Evolutionary conservation across 1,139 yeast species (phyloP).

Genomic region (Kodamaea sp.): DNA sequence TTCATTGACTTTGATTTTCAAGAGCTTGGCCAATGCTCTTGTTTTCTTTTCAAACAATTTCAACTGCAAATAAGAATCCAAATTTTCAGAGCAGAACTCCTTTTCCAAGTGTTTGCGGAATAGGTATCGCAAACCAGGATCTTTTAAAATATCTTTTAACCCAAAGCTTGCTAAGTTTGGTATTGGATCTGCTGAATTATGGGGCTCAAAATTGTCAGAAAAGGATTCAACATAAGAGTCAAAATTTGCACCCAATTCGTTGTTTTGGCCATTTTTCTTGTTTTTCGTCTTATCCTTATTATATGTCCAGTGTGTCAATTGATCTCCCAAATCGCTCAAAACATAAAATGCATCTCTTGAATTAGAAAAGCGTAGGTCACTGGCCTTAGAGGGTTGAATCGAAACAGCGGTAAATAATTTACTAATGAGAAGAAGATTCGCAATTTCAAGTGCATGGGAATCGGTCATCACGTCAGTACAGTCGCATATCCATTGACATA

Average conservation of each 20-base stretch:
- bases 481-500: conserved; percentile 85
- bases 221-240: no score
- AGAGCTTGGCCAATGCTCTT: conserved; percentile 16
- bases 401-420: conserved; percentile 47
- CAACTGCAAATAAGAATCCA: conserved; percentile 65
- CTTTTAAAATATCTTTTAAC: conserved; percentile 52
- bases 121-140: conserved; percentile 74
- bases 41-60: conserved; percentile 33
- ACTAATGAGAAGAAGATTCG: conserved; percentile 49
- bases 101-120: conserved; percentile 62
- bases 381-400: conserved; percentile 11
- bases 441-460: conserved; percentile 60
- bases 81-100: conserved; percentile 71
- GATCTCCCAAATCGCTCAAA: conserved; percentile 19
- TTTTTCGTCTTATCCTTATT: background rate
- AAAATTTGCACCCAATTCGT: no score
- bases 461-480: conserved; percentile 68
- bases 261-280: no score
- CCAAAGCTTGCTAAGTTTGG: background rate
- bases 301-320: conserved; percentile 21
- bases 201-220: no score
- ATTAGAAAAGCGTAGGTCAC: conserved; percentile 10
- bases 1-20: conserved; percentile 16
- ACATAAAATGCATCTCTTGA: conserved; percentile 21
- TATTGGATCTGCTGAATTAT: no score